Evolutionary conservation across 148 eudicot genomes (phyloP), one percentile per base, ranked within the genome.

Genomic region (Spergularia bocconei): DNA sequence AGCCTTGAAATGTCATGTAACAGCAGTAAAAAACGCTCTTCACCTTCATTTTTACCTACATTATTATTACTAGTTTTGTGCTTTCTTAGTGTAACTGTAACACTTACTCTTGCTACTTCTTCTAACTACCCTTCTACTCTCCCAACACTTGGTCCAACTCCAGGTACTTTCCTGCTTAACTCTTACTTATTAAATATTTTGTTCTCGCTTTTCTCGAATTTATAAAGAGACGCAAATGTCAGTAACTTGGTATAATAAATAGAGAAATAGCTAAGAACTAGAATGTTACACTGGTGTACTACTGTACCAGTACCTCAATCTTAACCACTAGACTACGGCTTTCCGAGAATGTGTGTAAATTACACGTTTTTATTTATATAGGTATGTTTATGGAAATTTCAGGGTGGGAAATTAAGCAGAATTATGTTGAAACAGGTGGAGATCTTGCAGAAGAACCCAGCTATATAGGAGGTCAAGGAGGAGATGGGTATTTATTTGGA

Each of bases 111-210:
- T 39, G 56, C 65, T 75, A 64, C 72, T 65, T 15, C 67, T 33
- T 17, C 67, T 16, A n/a, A 63, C 50, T 68, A 21, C 54, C 71
- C 57, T 7, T 29, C 71, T 20, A 19, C 56, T 67, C 8, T 67
- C 15, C 79, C 47, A 67, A 58, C 72, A 65, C 79, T 19, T 11
- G 76, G 79, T 38, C 83, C 83, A n/a, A 33, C 76, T 51, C 61
- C 79, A 64, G 83, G 83, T 80, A 70, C 38, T 1, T 57, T 71
- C 7, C 8, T 19, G 2, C 13, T 3, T 67, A 25, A 7, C 39
- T 16, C 16, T 13, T 6, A n/a, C 7, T 58, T 38, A 17, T 21
- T 21, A 20, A 72, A 20, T 59, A 19, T 5, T 15, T 17, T 6
- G 1, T 4, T 15, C 17, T 60, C 51, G 36, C 11, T 58, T 16